Conservation (phyloP, 768 basidiomycete species). For the Cyclocybe aegerita region DNA sequence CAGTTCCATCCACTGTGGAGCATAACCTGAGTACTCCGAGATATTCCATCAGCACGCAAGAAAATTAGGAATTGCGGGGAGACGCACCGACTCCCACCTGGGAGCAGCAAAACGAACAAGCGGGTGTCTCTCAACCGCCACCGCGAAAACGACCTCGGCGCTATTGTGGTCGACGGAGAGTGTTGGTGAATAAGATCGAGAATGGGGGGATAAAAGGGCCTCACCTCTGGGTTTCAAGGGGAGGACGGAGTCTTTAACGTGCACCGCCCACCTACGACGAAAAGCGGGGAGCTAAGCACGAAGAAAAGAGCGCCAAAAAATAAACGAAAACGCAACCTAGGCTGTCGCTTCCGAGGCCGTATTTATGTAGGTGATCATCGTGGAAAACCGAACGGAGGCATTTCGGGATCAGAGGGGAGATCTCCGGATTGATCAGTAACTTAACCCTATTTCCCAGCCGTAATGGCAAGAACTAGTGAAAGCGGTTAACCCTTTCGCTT, state of each 20-base stretch:
- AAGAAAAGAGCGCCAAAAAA: conserved; percentile 19
- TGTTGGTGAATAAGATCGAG: background rate
- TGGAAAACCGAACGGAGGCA: conserved; percentile 38
- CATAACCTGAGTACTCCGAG: conserved; percentile 36
- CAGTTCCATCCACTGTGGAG: conserved; percentile 49
- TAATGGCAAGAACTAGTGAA: background rate
- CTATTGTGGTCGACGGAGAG: background rate
- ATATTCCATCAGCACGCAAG: conserved; percentile 1
- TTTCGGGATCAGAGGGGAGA: conserved; percentile 38
- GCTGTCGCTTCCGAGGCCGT: conserved; percentile 6
- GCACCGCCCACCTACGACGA: conserved; percentile 13
- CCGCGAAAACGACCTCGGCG: conserved; percentile 6
- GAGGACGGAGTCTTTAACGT: conserved; percentile 8
- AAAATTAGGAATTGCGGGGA: background rate
- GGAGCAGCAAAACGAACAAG: conserved; percentile 16
- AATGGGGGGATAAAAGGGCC: conserved; percentile 3
- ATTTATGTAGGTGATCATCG: conserved; percentile 26
- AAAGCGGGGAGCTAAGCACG: conserved; percentile 20
- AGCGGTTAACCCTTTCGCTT: background rate
- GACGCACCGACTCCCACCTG: conserved; percentile 28
- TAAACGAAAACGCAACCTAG: conserved; percentile 1
- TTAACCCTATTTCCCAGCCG: conserved; percentile 13
- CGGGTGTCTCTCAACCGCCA: conserved; percentile 18
- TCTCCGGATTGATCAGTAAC: conserved; percentile 36
- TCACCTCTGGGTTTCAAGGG: background rate